phyloP scores from a whole-genome alignment of 2,329 filamentous ascomycete species.

The Ceratocystis cacaofunesta region DNA sequence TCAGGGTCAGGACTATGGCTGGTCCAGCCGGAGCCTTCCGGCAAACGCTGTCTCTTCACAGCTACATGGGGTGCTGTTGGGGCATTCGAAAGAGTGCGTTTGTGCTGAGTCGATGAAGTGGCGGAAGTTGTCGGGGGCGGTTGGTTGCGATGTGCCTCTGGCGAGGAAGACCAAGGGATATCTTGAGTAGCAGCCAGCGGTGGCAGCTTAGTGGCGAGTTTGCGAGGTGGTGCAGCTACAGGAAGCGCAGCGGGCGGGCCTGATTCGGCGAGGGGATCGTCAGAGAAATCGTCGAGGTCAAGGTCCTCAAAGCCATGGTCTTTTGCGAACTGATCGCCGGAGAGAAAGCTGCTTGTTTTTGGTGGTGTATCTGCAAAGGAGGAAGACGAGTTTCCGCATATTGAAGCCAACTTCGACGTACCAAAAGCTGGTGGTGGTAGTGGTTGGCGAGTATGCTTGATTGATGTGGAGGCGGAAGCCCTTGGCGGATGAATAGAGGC shows the following conservation, averaged over 20 bases:
- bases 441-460: neutral
- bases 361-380: conserved; percentile 7
- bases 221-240: neutral
- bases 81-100: neutral
- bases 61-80: neutral
- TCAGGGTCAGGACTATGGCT: neutral
- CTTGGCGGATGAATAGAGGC: neutral
- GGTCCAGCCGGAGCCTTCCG: neutral
- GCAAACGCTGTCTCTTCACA: conserved; percentile 12
- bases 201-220: conserved; percentile 6
- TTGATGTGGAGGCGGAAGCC: neutral
- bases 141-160: neutral
- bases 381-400: conserved; percentile 4
- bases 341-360: neutral
- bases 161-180: conserved; percentile 5
- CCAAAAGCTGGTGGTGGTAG: neutral
- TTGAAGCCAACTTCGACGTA: conserved; percentile 9
- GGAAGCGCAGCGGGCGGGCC: conserved; percentile 10
- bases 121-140: neutral
- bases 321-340: conserved; percentile 11
- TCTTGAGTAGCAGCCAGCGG: neutral
- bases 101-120: neutral
- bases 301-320: conserved; percentile 16
- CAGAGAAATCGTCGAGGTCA: conserved; percentile 14
- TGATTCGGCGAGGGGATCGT: conserved; percentile 14